Conservation (phyloP, 2,329 filamentous ascomycete species). For the Colletotrichum abscissum region DNA sequence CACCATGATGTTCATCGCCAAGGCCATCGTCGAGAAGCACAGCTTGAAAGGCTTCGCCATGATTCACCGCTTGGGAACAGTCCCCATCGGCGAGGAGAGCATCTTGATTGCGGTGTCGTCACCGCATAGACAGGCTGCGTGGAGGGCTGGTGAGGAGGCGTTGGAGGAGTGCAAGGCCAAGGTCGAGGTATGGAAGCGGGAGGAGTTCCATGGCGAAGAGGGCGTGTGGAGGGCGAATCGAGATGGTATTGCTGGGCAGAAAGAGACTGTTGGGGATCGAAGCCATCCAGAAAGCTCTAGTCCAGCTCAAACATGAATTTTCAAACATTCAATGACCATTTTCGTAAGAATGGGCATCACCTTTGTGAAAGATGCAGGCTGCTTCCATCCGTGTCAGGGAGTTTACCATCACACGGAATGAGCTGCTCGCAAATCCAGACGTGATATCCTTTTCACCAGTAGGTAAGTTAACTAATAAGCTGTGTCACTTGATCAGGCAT, state of each 20-base stretch:
- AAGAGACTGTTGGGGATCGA: slow-evolving; percentile 46
- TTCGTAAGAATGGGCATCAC: not conserved
- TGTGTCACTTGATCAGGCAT: too few species aligned
- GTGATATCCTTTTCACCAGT: too few species aligned
- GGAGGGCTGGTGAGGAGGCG: slow-evolving; percentile 89
- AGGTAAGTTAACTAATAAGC: too few species aligned
- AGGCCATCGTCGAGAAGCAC: slow-evolving; percentile 68
- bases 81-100: slow-evolving; percentile 92
- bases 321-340: not conserved
- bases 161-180: slow-evolving; percentile 86
- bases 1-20: slow-evolving; percentile 74
- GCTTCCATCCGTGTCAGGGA: too few species aligned
- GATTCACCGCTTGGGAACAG: slow-evolving; percentile 84
- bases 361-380: not conserved
- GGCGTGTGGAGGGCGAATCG: slow-evolving; percentile 90
- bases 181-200: slow-evolving; percentile 96
- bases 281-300: not conserved
- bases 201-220: slow-evolving; percentile 84
- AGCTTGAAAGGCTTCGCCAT: slow-evolving; percentile 79
- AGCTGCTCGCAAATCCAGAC: too few species aligned
- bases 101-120: slow-evolving; percentile 89
- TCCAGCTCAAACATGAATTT: not conserved
- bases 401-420: too few species aligned
- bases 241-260: slow-evolving; percentile 73
- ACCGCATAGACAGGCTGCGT: slow-evolving; percentile 85